A percentile compares a stretch with the other conserved stretches of the same genome.
These are phyloP conservation scores for Blepharisma japonicum DNA, from an alignment of 73 alveolate species.

Conservation along the genomic window DNA sequence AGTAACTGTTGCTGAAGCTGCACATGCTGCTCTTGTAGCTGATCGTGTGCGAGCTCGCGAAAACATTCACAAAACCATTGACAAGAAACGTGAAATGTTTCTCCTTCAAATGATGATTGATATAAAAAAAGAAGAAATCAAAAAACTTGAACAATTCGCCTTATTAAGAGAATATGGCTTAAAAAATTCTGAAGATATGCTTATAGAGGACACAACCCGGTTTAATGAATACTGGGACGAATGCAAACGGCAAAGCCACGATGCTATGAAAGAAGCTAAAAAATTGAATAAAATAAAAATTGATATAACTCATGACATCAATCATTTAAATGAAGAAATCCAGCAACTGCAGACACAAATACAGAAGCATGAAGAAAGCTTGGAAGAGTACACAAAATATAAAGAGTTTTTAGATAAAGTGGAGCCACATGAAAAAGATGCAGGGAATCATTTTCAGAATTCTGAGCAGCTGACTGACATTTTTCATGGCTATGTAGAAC, in stretches of 20 bases:
- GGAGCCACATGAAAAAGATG: background rate
- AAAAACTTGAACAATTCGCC: conserved; percentile 33
- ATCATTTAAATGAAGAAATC: conserved; percentile 19
- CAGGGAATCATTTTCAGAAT: background rate
- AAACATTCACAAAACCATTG: conserved; percentile 12
- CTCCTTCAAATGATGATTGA: conserved; percentile 35
- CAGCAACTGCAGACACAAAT: conserved; percentile 3
- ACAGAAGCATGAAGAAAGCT: conserved; percentile 17
- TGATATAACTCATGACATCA: conserved; percentile 24
- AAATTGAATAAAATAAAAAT: conserved; percentile 8
- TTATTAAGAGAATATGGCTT: conserved; percentile 27
- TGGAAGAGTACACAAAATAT: conserved; percentile 18
- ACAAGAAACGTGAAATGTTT: conserved; percentile 34
- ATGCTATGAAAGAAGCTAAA: conserved; percentile 29
- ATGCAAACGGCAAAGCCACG: conserved; percentile 22
- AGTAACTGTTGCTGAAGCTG: conserved; percentile 26
- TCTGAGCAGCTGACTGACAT: conserved; percentile 16
- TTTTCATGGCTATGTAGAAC: conserved; percentile 15
- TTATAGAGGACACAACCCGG: conserved; percentile 5
- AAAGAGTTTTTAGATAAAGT: conserved; percentile 27
- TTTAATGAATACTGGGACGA: conserved; percentile 29
- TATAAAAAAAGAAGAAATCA: conserved; percentile 28
- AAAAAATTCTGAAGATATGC: conserved; percentile 32
- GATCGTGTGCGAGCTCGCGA: conserved; percentile 20
- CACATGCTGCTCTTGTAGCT: background rate